Evolutionary conservation across 495 filamentous ascomycete species (phyloP), one percentile per base, ranked within the genome.

Genomic region (Pseudoneurospora amorphoporcata): DNA sequence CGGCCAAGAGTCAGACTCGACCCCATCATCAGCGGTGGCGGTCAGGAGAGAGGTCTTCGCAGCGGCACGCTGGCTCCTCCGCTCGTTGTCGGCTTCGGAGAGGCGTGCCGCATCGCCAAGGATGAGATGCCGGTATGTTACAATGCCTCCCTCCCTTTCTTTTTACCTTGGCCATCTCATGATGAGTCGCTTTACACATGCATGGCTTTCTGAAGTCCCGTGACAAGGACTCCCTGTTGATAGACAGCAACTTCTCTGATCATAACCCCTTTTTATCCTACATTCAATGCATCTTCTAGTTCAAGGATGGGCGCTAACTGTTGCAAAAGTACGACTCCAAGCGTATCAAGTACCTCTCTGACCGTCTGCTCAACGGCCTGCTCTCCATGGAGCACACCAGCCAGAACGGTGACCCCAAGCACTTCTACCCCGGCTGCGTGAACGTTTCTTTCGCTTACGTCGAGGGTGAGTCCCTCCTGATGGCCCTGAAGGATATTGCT

Each of bases 401-500:
- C 29, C 92, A 95, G 77, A 99, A 99, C 79, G 95, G 95, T 69
- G 93, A 95, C 80, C 87, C 90, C 0, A 80, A 90, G 6, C 86
- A 87, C 72, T 94, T 93, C 83, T 99, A 98, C 82, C 94, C 96
- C 14, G 95, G 95, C 75, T 99, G 96, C 80, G 95, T 99, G 72
- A 99, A 99, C 79, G 90, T 99, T 53, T 99, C 95, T 6, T 99
- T 99, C 77, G 95, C 95, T 53, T 99, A 98, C 79, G 92, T 99
- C 19, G 95, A 99, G 82, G 95, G 95, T 71, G 95, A 99, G 81
- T 98, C 95, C 6, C 90, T 99, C 5, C 87, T 99, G 71, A 99
- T 99, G 95, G 95, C 95, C 2, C 84, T 99, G 70, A 98, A 98
- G 82, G 96, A 99, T 78, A 97, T 99, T 84, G 95, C 95, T 0